Evolutionary conservation across 768 basidiomycete species (phyloP).

Genomic region (Mycena haematopus): DNA sequence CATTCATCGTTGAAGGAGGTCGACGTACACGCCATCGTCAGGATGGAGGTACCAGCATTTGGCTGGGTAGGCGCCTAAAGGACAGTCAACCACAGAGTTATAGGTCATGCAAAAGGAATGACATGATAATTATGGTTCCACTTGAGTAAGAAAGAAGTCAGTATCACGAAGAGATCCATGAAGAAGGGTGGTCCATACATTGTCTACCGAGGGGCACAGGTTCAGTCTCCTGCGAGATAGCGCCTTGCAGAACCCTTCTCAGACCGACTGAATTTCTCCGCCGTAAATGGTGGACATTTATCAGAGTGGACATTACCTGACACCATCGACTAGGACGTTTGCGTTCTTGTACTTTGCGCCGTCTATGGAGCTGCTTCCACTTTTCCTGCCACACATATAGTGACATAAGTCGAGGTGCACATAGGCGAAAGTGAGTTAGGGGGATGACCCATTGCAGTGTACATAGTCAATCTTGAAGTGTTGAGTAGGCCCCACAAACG

Average conservation of each 20-base stretch:
- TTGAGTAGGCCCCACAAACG: no score
- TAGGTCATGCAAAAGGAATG: neutral
- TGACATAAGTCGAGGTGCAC: no score
- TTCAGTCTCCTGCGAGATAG: neutral
- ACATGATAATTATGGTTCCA: constrained; percentile 17
- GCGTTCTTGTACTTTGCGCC: neutral
- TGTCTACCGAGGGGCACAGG: constrained; percentile 13
- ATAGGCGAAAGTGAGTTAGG: no score
- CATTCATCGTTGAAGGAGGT: neutral
- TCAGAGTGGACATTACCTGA: neutral
- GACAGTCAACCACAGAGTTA: neutral
- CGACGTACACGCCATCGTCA: constrained; percentile 15
- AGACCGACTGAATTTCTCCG: neutral
- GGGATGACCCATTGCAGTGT: no score
- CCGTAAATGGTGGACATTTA: neutral
- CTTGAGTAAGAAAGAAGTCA: constrained; percentile 3
- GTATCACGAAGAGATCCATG: no score
- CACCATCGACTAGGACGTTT: neutral
- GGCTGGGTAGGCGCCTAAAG: neutral
- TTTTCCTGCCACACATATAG: no score
- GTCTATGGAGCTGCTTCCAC: neutral
- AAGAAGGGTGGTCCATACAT: neutral
- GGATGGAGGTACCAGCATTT: constrained; percentile 21
- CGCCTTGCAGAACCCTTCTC: constrained; percentile 3
- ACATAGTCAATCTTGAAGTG: no score